Base-by-base conservation (phyloP, 192 early-diverging fungal species). In the Backusella morwellensis region DNA sequence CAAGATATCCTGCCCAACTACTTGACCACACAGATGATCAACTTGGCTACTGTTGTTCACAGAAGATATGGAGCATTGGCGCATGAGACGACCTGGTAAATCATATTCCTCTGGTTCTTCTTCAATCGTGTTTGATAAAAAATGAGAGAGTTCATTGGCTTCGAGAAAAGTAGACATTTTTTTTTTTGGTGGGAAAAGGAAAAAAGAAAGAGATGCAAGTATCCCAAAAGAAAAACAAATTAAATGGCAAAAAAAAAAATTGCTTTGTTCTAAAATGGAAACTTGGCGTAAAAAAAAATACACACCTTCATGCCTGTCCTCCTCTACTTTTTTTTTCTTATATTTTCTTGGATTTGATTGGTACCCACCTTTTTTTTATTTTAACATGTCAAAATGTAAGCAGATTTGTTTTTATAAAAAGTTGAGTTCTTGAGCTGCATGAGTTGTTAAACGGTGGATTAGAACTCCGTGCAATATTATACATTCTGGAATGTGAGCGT, bases 1-100 rank as follows among this genome's bases (percentile, higher is more conserved):
- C 19, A 82, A 75, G 42, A 82, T 70, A 47, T 70, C 66, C 44
- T 59, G 35, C 26, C 75, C 44, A 15, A 81, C 75, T 41, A 56
- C 44, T 32, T 77, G 76, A 0, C 75, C 80, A 4, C 73, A 63
- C 34, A 74, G 66, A 17, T 17, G 15, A 70, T 75, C 67, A 9
- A 79, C 69, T 23, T 44, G 54, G 12, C 21, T 21, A 1, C 5
- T 40, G 63, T 35, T 14, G 56, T 34, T 32, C 15, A 34, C 21
- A 66, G 63, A 66, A 5, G 67, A 68, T 6, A 68, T 36, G 29
- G 42, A 72, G 7, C 70, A 71, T 50, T 72, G 42, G 0, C 70
- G 35, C 36, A 12, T 50, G 12, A 72, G 15, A 26, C 32, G 11
- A 4, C 14, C 42, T 72, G 41, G 15, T 50, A 47, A 44, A 23